Percentiles rank a stretch among this genome's conserved stretches.
phyloP scores from a whole-genome alignment of 2,329 filamentous ascomycete species.

The Zymoseptoria pseudotritici region DNA sequence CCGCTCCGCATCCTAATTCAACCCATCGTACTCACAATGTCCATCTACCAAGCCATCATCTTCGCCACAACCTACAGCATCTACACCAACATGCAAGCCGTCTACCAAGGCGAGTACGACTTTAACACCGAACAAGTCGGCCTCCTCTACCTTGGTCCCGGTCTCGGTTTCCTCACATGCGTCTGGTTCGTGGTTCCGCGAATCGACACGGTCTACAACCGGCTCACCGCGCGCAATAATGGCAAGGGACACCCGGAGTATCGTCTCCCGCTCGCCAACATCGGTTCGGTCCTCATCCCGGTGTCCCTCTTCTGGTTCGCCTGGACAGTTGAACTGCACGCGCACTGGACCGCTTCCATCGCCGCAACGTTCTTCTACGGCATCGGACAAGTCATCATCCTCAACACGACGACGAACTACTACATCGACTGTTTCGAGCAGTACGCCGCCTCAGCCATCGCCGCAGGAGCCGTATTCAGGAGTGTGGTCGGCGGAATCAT shows the following conservation, averaged over 20 bases:
- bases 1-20: slow-evolving; percentile 39
- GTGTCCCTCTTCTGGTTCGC: slow-evolving; percentile 38
- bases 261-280: slow-evolving; percentile 40
- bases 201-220: slow-evolving; percentile 44
- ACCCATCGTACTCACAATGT: slow-evolving; percentile 42
- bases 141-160: slow-evolving; percentile 39
- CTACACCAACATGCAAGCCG: slow-evolving; percentile 43
- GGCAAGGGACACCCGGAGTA: slow-evolving; percentile 38
- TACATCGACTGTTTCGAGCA: slow-evolving; percentile 47
- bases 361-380: slow-evolving; percentile 41
- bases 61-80: slow-evolving; percentile 44
- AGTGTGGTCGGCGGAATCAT: slow-evolving; percentile 41
- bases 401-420: slow-evolving; percentile 49
- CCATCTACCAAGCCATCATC: slow-evolving; percentile 39
- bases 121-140: slow-evolving; percentile 42
- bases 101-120: slow-evolving; percentile 38
- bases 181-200: slow-evolving; percentile 41
- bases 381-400: slow-evolving; percentile 46
- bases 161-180: slow-evolving; percentile 37
- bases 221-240: slow-evolving; percentile 34
- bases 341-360: slow-evolving; percentile 37
- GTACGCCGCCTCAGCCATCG: slow-evolving; percentile 45
- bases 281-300: slow-evolving; percentile 39
- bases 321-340: slow-evolving; percentile 37
- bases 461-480: slow-evolving; percentile 43